Percentiles rank a stretch among this genome's conserved stretches.
phyloP scores from a whole-genome alignment of 73 alveolate genomes.

The Paramecium biaurelia region DNA sequence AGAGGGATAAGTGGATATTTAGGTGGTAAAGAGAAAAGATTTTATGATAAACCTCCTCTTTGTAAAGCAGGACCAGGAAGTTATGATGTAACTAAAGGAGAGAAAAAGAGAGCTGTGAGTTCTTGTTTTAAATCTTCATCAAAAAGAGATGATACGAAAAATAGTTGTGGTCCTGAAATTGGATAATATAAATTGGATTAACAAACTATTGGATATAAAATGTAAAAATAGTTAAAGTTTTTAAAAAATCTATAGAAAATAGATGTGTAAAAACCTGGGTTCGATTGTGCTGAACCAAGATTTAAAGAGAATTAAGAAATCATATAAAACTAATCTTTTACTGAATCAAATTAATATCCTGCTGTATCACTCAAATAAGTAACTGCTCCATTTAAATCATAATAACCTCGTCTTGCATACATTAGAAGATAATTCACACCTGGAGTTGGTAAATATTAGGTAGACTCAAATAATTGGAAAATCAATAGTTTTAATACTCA shows the following conservation, averaged over 20 bases:
- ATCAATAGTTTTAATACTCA: conserved; percentile 31
- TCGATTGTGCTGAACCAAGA: conserved; percentile 31
- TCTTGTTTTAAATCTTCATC: conserved; percentile 34
- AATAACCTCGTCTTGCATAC: conserved; percentile 3
- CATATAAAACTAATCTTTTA: neutral
- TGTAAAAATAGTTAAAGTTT: neutral
- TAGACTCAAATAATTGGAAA: neutral
- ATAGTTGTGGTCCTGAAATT: conserved; percentile 24
- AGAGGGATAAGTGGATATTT: neutral
- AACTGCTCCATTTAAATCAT: conserved; percentile 32
- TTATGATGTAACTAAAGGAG: neutral
- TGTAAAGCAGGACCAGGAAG: conserved; percentile 49
- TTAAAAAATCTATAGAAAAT: neutral
- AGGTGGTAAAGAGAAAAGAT: neutral
- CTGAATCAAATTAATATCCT: neutral
- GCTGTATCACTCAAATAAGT: neutral
- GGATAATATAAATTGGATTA: conserved; percentile 28
- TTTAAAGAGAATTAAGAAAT: neutral
- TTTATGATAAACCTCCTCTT: neutral
- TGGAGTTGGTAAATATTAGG: conserved; percentile 37
- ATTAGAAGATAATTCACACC: neutral
- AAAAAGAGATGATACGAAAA: neutral
- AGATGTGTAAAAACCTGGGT: conserved; percentile 42
- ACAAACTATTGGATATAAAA: neutral
- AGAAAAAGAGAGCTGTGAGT: conserved; percentile 10